These are phyloP conservation scores for Arabis hirsuta DNA, from an alignment of 345 rosid genomes.

Conservation along the genomic window DNA sequence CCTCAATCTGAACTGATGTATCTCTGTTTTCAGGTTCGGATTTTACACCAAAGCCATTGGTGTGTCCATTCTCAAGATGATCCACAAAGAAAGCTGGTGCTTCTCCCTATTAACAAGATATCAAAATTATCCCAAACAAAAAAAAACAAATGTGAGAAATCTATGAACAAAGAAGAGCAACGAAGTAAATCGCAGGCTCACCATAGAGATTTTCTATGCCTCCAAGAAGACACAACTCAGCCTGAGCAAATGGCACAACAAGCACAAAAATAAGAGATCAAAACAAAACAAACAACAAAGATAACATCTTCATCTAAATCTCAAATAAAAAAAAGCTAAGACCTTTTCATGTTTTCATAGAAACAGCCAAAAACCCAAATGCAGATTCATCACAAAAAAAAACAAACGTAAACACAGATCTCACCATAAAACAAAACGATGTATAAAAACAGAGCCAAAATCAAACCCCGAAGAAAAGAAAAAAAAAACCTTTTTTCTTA, in stretches of 20 bases:
- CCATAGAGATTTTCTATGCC: slow-evolving; percentile 74
- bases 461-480: not conserved
- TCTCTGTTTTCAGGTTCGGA: slow-evolving; percentile 49
- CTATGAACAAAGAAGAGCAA: slow-evolving; percentile 31
- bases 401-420: not conserved
- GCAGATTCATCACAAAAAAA: slow-evolving; percentile 34
- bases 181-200: slow-evolving; percentile 58
- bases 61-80: slow-evolving; percentile 48
- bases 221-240: slow-evolving; percentile 57
- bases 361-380: slow-evolving; percentile 26
- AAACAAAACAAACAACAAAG: slow-evolving; percentile 16
- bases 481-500: not conserved
- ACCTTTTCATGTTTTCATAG: slow-evolving; percentile 8
- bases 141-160: slow-evolving; percentile 30
- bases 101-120: slow-evolving; percentile 66
- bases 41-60: slow-evolving; percentile 53
- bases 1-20: slow-evolving; percentile 47
- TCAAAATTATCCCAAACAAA: not conserved
- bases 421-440: slow-evolving; percentile 9
- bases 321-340: slow-evolving; percentile 10
- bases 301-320: slow-evolving; percentile 1
- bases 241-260: slow-evolving; percentile 62
- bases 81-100: slow-evolving; percentile 66
- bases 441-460: not conserved
- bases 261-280: slow-evolving; percentile 42